Conservation (phyloP, 495 filamentous ascomycete genomes). For the Aspergillus sclerotiicarbonarius region DNA sequence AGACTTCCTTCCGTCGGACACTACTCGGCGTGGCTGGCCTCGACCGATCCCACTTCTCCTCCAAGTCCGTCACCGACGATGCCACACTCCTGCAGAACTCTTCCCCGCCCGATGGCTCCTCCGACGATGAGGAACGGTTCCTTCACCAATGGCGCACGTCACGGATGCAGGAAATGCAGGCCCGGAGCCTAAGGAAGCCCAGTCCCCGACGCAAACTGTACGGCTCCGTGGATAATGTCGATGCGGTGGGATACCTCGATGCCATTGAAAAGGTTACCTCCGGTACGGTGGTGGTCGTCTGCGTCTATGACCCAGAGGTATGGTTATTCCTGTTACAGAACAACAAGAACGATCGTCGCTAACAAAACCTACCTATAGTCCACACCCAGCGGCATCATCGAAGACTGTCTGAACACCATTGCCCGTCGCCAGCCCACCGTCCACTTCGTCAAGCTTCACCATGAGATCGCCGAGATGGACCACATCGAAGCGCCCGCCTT, state of each 20-base stretch:
- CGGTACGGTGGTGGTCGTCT: slow-evolving; percentile 89
- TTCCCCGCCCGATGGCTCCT: slow-evolving; percentile 33
- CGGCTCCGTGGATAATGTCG: slow-evolving; percentile 77
- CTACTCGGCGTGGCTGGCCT: slow-evolving; percentile 38
- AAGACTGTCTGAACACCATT: slow-evolving; percentile 70
- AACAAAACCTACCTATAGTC: slow-evolving; percentile 56
- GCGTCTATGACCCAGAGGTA: slow-evolving; percentile 89
- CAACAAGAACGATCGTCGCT: slow-evolving; percentile 21
- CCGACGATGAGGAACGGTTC: slow-evolving; percentile 77
- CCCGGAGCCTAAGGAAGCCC: slow-evolving; percentile 47
- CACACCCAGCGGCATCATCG: slow-evolving; percentile 68
- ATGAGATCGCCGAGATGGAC: slow-evolving; percentile 93
- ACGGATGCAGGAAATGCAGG: slow-evolving; percentile 74
- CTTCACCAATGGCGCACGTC: slow-evolving; percentile 78
- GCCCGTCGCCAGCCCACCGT: slow-evolving; percentile 65
- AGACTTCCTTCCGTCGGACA: slow-evolving; percentile 56
- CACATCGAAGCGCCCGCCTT: slow-evolving; percentile 84
- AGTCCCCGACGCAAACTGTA: slow-evolving; percentile 72
- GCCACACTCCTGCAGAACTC: slow-evolving; percentile 43
- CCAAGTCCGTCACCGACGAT: slow-evolving; percentile 43
- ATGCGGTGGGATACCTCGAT: slow-evolving; percentile 88
- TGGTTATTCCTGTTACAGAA: slow-evolving; percentile 25
- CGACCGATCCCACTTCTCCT: slow-evolving; percentile 25
- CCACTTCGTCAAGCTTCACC: slow-evolving; percentile 88
- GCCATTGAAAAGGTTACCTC: slow-evolving; percentile 84